These are phyloP conservation scores for Hibiscus mutabilis DNA, from an alignment of 345 rosid species.

Conservation along the genomic window DNA sequence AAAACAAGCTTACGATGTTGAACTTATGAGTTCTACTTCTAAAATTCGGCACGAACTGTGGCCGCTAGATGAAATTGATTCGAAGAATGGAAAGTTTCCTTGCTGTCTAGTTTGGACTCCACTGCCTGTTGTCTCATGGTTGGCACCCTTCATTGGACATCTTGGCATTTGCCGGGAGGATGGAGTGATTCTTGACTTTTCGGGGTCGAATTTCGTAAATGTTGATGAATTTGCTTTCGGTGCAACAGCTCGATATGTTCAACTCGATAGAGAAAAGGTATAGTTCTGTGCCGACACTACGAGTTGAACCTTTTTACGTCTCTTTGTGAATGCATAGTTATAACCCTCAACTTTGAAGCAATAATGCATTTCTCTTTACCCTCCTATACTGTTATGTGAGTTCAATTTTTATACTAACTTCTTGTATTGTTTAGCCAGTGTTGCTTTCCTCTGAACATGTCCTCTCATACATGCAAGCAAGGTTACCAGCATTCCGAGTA, in stretches of 20 bases:
- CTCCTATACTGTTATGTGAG: background rate
- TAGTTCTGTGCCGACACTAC: background rate
- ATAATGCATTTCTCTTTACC: background rate
- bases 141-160: slow-evolving; percentile 96
- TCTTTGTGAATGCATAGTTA: background rate
- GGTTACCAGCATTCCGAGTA: slow-evolving; percentile 64
- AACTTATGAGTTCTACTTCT: slow-evolving; percentile 24
- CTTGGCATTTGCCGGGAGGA: slow-evolving; percentile 92
- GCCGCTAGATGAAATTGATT: slow-evolving; percentile 70
- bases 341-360: background rate
- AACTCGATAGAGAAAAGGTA: slow-evolving; percentile 81
- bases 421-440: slow-evolving; percentile 41
- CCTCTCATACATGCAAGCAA: slow-evolving; percentile 65
- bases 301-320: background rate
- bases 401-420: slow-evolving; percentile 4
- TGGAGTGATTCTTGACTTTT: slow-evolving; percentile 66
- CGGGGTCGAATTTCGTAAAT: slow-evolving; percentile 67
- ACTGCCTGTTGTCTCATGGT: slow-evolving; percentile 92
- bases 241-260: slow-evolving; percentile 75
- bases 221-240: slow-evolving; percentile 75
- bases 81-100: slow-evolving; percentile 64
- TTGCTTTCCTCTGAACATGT: slow-evolving; percentile 69
- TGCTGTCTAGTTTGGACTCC: slow-evolving; percentile 94
- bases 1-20: slow-evolving; percentile 37
- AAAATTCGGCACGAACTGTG: slow-evolving; percentile 54